Base-by-base conservation (phyloP, 768 basidiomycete genomes). In the Psilocybe tampanensis region DNA sequence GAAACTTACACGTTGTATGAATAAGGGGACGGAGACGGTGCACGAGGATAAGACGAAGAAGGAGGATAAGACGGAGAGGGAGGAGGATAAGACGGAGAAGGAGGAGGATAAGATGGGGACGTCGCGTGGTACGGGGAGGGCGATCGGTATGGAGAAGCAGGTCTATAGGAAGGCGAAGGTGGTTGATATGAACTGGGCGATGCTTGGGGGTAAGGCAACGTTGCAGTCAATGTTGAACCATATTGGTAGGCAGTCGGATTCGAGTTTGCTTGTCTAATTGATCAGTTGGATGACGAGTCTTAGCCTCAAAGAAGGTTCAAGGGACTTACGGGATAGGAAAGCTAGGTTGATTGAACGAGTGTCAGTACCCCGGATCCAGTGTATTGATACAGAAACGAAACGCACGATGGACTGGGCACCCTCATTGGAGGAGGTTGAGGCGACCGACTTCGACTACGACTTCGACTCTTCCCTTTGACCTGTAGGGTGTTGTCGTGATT, bases 371-470 rank as follows among this genome's bases (percentile, higher is more conserved):
- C n/a, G 2, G 18, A 44, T 33, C 43, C 21, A 39, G 4, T 2
- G 19, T 12, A 9, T 13, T 36, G 43, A 8, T 33, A 1, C n/a
- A 23, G 0, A 42, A 26, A 36, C 15, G 2, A 17, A 43, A 68
- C 72, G 23, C 64, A 73, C 70, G 66, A 58, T 49, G 74, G 69
- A 36, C 64, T 66, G 12, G 71, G 67, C 51, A 68, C 60, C 29
- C 59, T 65, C 48, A 66, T 64, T 36, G 58, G 65, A 45, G 68
- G 64, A 15, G 64, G 64, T 15, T 68, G 61, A 47, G 64, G 66
- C n/a, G 68, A 69, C 39, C 61, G 65, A 42, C 62, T 64, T 33
- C 62, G 52, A 17, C 58, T 63, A 33, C 67, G 52, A 19, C 59
- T 63, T 41, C 67, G 59, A 24, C 48, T 55, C 13, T 39, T 43